A percentile compares a stretch with the other conserved stretches of the same genome.
These are phyloP conservation scores for Clarireedia monteithiana DNA, from an alignment of 2,329 filamentous ascomycete genomes.

Conservation along the genomic window DNA sequence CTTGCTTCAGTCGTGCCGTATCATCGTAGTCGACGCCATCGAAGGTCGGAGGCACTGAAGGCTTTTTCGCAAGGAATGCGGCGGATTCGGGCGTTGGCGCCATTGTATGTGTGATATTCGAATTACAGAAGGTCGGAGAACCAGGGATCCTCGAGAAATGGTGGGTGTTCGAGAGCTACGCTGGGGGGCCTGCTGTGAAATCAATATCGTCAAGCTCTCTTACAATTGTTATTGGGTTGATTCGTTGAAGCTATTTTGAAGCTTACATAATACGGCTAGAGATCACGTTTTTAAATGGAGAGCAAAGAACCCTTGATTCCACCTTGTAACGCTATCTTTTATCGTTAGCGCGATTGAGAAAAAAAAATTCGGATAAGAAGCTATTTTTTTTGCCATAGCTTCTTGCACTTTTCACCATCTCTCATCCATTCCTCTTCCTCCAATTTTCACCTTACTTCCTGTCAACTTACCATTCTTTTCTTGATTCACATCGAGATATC, in stretches of 20 bases:
- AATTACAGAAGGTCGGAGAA: neutral
- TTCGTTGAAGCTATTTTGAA: neutral
- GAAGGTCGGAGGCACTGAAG: constrained; percentile 72
- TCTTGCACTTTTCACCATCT: constrained; percentile 14
- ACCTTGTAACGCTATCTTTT: neutral
- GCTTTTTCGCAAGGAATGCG: constrained; percentile 77
- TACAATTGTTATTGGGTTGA: too few relatives aligned
- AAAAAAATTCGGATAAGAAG: constrained; percentile 24
- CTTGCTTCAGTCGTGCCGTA: constrained; percentile 70
- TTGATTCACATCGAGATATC: neutral
- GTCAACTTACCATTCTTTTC: neutral
- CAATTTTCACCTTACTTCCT: constrained; percentile 8
- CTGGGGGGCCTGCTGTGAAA: too few relatives aligned
- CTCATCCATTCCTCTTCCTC: constrained; percentile 11
- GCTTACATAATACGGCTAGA: neutral
- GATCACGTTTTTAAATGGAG: constrained; percentile 10
- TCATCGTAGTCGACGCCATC: constrained; percentile 84
- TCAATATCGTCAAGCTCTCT: too few relatives aligned
- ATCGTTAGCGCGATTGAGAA: constrained; percentile 8
- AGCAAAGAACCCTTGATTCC: neutral
- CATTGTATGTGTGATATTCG: constrained; percentile 11
- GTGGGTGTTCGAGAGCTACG: neutral
- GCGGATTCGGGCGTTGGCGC: constrained; percentile 83
- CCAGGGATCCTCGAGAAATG: neutral
- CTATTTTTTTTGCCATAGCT: constrained; percentile 10